phyloP scores from a whole-genome alignment of 2,329 filamentous ascomycete species.

The Aspergillus hiratsukae region DNA sequence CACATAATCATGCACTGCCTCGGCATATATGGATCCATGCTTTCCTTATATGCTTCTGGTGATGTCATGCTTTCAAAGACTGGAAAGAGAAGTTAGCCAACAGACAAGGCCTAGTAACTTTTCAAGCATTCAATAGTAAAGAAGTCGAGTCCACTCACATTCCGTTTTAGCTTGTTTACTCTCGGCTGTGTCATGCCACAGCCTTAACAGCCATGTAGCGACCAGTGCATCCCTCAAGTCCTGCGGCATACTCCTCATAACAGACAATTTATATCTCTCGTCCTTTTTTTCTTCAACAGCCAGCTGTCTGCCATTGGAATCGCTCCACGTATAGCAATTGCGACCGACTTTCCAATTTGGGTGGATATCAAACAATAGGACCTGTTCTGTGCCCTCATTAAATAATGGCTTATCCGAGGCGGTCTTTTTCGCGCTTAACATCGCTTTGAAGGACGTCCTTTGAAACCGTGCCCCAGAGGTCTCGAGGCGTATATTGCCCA shows the following conservation, averaged over 20 bases:
- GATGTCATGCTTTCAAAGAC: too few relatives aligned
- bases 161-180: conserved; percentile 14
- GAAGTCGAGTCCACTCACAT: conserved; percentile 2
- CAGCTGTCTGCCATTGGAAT: conserved; percentile 1
- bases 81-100: too few relatives aligned
- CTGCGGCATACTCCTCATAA: conserved; percentile 3
- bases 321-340: conserved; percentile 8
- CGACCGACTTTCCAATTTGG: conserved; percentile 1
- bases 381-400: not conserved
- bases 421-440: not conserved
- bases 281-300: conserved; percentile 5
- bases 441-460: conserved; percentile 2
- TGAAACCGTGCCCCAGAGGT: conserved; percentile 1
- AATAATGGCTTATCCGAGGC: conserved; percentile 3
- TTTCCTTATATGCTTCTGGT: too few relatives aligned
- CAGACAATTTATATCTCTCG: conserved; percentile 1
- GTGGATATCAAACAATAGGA: conserved; percentile 1
- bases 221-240: conserved; percentile 13
- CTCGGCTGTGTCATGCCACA: conserved; percentile 14
- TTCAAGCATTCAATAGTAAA: too few relatives aligned
- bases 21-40: too few relatives aligned
- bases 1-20: too few relatives aligned
- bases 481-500: conserved; percentile 15
- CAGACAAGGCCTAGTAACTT: too few relatives aligned
- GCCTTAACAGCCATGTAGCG: conserved; percentile 14